phyloP scores from a whole-genome alignment of 305 asterid species.

The Euphrasia arctica region DNA sequence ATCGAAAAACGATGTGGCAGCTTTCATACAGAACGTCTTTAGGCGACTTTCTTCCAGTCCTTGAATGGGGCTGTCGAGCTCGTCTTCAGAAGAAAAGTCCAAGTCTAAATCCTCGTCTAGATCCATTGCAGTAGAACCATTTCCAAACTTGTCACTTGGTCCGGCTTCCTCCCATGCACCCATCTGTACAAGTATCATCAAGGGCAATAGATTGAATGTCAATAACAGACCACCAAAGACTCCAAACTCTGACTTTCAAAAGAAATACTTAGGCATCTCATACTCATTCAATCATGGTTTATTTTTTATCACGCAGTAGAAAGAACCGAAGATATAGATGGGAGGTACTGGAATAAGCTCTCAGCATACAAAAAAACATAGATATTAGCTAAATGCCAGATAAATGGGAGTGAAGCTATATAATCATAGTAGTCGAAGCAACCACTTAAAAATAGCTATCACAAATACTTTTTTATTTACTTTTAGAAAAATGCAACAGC shows the following conservation, averaged over 20 bases:
- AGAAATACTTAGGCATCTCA: constrained; percentile 3
- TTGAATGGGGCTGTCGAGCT: constrained; percentile 39
- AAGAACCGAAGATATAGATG: not conserved
- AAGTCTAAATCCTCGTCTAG: constrained; percentile 47
- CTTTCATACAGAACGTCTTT: constrained; percentile 59
- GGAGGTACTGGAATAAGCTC: too few species aligned
- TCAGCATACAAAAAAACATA: not conserved
- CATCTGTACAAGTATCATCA: constrained; percentile 33
- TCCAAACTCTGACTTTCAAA: constrained; percentile 6
- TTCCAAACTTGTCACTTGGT: constrained; percentile 45
- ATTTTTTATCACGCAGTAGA: not conserved
- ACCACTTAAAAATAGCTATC: not conserved
- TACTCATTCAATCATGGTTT: not conserved
- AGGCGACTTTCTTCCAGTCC: constrained; percentile 44
- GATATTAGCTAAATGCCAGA: not conserved
- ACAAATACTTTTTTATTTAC: not conserved
- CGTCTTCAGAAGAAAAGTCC: constrained; percentile 50
- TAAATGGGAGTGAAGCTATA: not conserved
- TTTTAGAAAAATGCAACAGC: not conserved
- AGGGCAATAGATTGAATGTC: constrained; percentile 8
- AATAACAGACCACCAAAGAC: not conserved
- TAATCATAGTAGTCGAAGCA: not conserved
- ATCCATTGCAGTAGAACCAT: constrained; percentile 50
- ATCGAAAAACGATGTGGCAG: constrained; percentile 67
- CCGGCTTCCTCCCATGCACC: constrained; percentile 55